Base-by-base conservation (phyloP, 2,329 filamentous ascomycete genomes). In the Neonectria coccinea region DNA sequence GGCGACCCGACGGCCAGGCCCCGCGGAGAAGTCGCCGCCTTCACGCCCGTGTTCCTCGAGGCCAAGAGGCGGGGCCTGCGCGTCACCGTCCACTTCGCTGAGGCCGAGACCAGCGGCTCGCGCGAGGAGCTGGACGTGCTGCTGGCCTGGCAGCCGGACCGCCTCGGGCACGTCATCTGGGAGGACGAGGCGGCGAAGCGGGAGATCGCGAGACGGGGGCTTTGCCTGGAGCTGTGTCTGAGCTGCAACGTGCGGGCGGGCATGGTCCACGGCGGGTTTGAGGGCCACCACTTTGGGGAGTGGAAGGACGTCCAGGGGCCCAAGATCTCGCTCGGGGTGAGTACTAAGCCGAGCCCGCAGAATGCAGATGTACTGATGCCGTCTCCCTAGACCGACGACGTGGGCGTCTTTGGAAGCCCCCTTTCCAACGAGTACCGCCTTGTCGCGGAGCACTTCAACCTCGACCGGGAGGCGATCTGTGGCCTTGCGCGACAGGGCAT, bases 121-220 rank as follows among this genome's bases (percentile, higher is more conserved):
- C 80, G 84, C 2, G 76, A 79, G 7, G 92, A 96, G 79, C 81
- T 95, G 14, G 76, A 81, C 12, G 86, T 84, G 1, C 78, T 96
- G 57, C 82, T 97, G 47, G 81, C 79, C 0, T 95, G 89, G 83
- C 67, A 78, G 48, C 93, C 92, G 0, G 84, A 89, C 63, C 81
- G 93, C 7, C 79, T 97, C 10, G 92, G 92, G 0, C 93, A 96
- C 79, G 92, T 94, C 10, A 93, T 95, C 58, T 88, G 93, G 75
- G 89, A 93, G 2, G 85, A 88, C 0, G 85, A 89, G 1, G 78
- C 79, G 27, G 79, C 90, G n/a, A 89, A 86, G 73, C 73, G 78
- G 48, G 83, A 87, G 69, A 92, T 85, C 61, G 77, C 79, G 11
- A 71, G 76, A 50, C 80, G 82, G 12, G 82, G 82, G 1, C 75